These are phyloP conservation scores for Hyaloperonospora brassicae DNA, from an alignment of 352 stramenopile genomes.

Conservation along the genomic window DNA sequence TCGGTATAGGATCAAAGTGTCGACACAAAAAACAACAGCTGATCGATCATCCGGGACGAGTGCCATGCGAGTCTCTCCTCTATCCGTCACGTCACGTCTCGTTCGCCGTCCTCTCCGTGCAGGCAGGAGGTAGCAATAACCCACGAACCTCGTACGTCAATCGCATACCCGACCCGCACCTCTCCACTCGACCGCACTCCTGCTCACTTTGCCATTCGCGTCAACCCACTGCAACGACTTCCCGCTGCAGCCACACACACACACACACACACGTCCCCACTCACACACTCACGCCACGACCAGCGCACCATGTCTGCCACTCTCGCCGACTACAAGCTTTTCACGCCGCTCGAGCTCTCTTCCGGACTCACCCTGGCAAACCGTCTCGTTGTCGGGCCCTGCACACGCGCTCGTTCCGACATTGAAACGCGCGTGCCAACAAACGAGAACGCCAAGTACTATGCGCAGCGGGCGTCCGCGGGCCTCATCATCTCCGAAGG, in stretches of 20 bases:
- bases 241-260: neutral
- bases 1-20: too few species aligned
- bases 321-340: conserved; percentile 33
- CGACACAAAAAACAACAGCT: too few species aligned
- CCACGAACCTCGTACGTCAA: too few species aligned
- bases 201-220: conserved; percentile 10
- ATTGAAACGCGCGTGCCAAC: conserved; percentile 20
- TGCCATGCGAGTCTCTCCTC: too few species aligned
- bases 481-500: conserved; percentile 59
- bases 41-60: too few species aligned
- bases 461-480: conserved; percentile 46
- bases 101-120: too few species aligned
- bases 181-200: neutral
- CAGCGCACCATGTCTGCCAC: conserved; percentile 15
- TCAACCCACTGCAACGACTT: conserved; percentile 3
- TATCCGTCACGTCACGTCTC: too few species aligned
- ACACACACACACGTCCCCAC: too few species aligned
- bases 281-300: conserved; percentile 2
- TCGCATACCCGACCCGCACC: too few species aligned
- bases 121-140: too few species aligned
- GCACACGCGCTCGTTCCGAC: conserved; percentile 24
- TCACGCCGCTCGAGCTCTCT: conserved; percentile 28
- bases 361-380: conserved; percentile 31
- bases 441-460: conserved; percentile 45
- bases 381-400: conserved; percentile 39